Base-by-base conservation (phyloP, 805 yeast species). In the Candida namnaoensis region DNA sequence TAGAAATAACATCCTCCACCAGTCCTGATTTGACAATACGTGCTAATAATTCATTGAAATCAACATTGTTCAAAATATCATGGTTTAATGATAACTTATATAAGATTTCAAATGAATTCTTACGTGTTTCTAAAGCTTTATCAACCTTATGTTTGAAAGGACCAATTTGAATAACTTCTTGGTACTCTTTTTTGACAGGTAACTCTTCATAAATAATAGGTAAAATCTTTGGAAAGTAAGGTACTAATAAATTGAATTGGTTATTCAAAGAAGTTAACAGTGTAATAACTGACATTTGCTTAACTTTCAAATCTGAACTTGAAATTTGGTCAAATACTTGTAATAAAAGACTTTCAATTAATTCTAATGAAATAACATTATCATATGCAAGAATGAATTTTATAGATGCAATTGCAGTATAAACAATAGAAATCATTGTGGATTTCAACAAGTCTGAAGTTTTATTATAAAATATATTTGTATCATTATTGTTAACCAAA, bases 141-240 rank as follows among this genome's bases (percentile, higher is more conserved):
- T 87, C 96, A 34, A 85, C 74, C 46, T 79, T 78, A 55, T 85
- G 90, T 54, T 84, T 85, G 66, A 82, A 86, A 0, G 95, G 95
- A 2, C 96, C 96, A 76, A 88, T 85, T 38, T 81, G 82, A 32
- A 87, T 80, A 15, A 71, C 65, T 41, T 79, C 79, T 37, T 82
- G 74, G 51, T 76, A 79, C 43, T 74, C 72, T 30, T 70, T 72
- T 47, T 73, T 74, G 1, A 80, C 68, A 11, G 60, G 61, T 37
- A 84, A 66, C 52, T 83, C 87, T 5, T 60, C 62, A 48, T 72
- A 72, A 3, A 84, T 61, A 0, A 57, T 53, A 0, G 84, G 78
- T 35, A 82, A 58, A 2, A 80, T 62, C 3, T 55, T 53, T 4
- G 71, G 58, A 35, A 79, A 56, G 39, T 70, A 63, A 2, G 73